phyloP scores from a whole-genome alignment of 1,284 basidiomycete genomes.

The Porodaedalea pini region DNA sequence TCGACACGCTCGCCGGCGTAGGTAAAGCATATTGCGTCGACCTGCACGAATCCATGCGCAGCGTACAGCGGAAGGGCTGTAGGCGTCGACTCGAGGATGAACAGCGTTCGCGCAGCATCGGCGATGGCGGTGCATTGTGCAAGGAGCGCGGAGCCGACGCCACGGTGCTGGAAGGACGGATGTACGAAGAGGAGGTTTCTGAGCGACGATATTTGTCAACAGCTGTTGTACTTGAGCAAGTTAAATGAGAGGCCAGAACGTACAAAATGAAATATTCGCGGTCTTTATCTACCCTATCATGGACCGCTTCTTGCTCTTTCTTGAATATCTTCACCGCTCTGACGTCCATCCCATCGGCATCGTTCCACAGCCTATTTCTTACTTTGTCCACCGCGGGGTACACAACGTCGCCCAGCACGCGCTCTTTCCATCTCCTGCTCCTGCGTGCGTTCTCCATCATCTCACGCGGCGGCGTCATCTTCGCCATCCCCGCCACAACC shows the following conservation, averaged over 20 bases:
- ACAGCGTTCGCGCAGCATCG: background rate
- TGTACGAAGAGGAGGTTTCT: constrained; percentile 8
- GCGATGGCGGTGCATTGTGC: constrained; percentile 2
- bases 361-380: background rate
- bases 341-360: constrained; percentile 1
- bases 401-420: constrained; percentile 13
- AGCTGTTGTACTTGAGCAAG: no score
- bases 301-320: background rate
- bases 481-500: background rate
- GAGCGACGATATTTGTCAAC: background rate
- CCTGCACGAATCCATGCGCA: constrained; percentile 1
- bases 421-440: constrained; percentile 2
- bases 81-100: constrained; percentile 5
- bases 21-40: background rate
- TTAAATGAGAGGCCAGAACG: background rate
- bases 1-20: background rate
- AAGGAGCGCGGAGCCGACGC: constrained; percentile 11
- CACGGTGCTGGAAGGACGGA: constrained; percentile 8
- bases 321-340: background rate
- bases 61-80: constrained; percentile 1
- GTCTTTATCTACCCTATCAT: background rate
- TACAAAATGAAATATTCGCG: constrained; percentile 8
- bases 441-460: background rate
- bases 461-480: background rate
- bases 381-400: constrained; percentile 10